Percentiles rank a stretch among this genome's conserved stretches.
These are phyloP conservation scores for Massariosphaeria phaeospora DNA, from an alignment of 495 filamentous ascomycete genomes.

Conservation along the genomic window DNA sequence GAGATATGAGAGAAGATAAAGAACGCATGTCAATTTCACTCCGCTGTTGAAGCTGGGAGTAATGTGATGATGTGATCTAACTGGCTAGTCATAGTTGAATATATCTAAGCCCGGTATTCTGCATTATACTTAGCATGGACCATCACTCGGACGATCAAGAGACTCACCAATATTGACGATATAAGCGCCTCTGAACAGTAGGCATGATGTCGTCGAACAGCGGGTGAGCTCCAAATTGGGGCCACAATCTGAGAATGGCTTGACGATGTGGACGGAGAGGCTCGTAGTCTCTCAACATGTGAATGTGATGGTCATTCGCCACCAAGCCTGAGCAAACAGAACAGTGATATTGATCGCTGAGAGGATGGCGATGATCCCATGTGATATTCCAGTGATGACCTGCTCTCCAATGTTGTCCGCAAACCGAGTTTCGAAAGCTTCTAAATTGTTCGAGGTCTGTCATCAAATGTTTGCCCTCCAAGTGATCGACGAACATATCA, in stretches of 20 bases:
- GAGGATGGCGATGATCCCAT: too few relatives aligned
- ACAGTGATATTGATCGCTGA: not conserved
- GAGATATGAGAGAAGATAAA: too few relatives aligned
- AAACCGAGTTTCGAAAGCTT: too few relatives aligned
- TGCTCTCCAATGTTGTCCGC: too few relatives aligned
- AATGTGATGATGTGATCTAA: too few relatives aligned
- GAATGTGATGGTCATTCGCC: not conserved
- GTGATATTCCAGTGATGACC: too few relatives aligned
- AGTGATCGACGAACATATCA: not conserved
- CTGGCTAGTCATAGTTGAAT: too few relatives aligned
- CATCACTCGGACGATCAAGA: not conserved
- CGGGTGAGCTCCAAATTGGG: constrained; percentile 5
- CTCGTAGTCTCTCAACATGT: not conserved
- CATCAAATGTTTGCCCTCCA: not conserved
- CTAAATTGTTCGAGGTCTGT: not conserved
- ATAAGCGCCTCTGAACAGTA: not conserved
- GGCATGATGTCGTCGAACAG: constrained; percentile 16
- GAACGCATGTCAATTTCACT: too few relatives aligned
- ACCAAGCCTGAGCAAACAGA: too few relatives aligned
- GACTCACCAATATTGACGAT: not conserved
- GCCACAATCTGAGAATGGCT: constrained; percentile 2
- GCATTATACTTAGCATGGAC: not conserved
- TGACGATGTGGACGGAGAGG: constrained; percentile 1
- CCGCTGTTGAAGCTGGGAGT: too few relatives aligned
- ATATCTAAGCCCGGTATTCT: too few relatives aligned